Evolutionary conservation across 169 alveolate species (phyloP).

Genomic region (Cyclospora cayetanensis): DNA sequence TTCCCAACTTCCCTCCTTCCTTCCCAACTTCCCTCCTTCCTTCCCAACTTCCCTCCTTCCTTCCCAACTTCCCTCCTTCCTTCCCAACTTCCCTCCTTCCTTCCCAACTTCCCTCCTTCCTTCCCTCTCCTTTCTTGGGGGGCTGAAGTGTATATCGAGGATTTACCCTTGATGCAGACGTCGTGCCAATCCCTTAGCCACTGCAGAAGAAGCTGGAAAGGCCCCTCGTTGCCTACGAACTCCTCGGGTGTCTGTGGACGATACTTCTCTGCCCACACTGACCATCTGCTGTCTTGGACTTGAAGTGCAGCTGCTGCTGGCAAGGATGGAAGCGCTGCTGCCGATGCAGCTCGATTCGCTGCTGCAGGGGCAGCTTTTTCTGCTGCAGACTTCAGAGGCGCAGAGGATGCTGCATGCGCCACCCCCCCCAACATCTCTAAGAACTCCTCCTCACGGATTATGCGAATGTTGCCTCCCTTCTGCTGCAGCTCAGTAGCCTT

Average conservation of each 20-base stretch:
- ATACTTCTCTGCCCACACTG: constrained; percentile 95
- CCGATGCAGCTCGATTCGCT: constrained; percentile 26
- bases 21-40: neutral
- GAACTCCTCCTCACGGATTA: constrained; percentile 84
- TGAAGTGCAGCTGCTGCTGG: constrained; percentile 33
- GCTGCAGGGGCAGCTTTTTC: constrained; percentile 52
- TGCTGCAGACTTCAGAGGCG: constrained; percentile 57
- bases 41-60: neutral
- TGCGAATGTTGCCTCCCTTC: constrained; percentile 75
- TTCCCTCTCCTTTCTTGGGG: neutral
- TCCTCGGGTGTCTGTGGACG: constrained; percentile 92
- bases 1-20: too few species aligned
- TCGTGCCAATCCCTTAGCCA: constrained; percentile 97
- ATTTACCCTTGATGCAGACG: constrained; percentile 88
- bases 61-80: too few species aligned
- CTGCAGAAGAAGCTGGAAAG: constrained; percentile 85
- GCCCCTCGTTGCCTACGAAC: constrained; percentile 92
- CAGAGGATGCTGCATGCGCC: constrained; percentile 7
- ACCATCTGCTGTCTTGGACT: neutral
- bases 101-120: constrained; percentile 6
- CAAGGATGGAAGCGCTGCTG: neutral
- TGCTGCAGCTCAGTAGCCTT: constrained; percentile 70
- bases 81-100: too few species aligned
- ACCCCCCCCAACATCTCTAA: constrained; percentile 75
- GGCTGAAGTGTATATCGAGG: neutral